Evolutionary conservation across 805 yeast species (phyloP), one percentile per base, ranked within the genome.

Genomic region (Ogataea methylovora): DNA sequence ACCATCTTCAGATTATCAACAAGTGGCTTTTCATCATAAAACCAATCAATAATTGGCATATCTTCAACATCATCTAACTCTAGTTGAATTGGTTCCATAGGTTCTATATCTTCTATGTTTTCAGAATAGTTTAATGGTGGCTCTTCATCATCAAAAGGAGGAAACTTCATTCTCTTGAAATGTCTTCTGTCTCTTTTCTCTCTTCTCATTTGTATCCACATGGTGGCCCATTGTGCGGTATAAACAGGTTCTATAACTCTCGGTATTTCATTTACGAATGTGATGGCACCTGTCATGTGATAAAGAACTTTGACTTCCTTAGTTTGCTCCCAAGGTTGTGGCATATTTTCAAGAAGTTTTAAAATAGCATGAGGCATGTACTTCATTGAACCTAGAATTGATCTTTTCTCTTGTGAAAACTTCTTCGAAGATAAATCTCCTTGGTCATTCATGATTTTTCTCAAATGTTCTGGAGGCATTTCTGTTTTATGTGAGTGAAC

Each of bases 91-190:
- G 90, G 68, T n/a, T 80, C 90, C 5, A 74, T 67, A 0, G 85
- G 79, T 32, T 82, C 88, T 1, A 78, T 60, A 12, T 76, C 81
- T 40, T 84, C 81, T 11, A 87, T 62, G 48, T 83, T 81, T 36
- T 86, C 94, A n/a, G 76, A 49, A 78, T 84, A 92, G 37, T 79
- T 73, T 22, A 88, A 51, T 1, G 95, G 94, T 0, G 96, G 96
- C 54, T 90, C 97, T 56, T 92, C 98, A 52, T 92, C 99, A 56
- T 92, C 98, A 60, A 90, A 87, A 0, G 94, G 88, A 1, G 99
- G 99, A 45, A 92, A 84, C 37, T 86, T 71, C 84, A 92, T 79
- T 44, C 99, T 72, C 49, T 85, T 83, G 60, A 92, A 90, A 52
- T 84, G 94, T 23, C 76, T 65, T 45, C 97, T 70, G 52, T 88